Conservation (phyloP, 2,329 filamentous ascomycete genomes). For the Emergomyces africanus region DNA sequence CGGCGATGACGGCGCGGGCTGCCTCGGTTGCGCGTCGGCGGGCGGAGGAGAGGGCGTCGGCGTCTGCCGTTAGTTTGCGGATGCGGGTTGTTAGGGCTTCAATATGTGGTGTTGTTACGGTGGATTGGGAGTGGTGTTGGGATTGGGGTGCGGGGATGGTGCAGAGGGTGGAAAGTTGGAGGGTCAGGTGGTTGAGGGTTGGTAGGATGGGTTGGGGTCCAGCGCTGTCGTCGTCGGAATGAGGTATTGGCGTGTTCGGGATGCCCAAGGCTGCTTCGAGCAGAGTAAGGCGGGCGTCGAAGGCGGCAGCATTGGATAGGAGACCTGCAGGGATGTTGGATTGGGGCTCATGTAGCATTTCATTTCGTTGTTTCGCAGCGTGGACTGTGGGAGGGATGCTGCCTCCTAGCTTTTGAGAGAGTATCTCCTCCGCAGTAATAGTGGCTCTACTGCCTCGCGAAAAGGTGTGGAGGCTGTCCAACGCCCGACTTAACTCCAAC, state of each 20-base stretch:
- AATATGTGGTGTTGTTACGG: constrained; percentile 29
- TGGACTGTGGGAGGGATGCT: constrained; percentile 3
- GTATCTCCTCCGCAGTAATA: constrained; percentile 22
- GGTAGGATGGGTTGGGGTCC: constrained; percentile 58
- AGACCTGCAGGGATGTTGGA: constrained; percentile 34
- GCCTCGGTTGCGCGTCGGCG: constrained; percentile 32
- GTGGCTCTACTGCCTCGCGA: constrained; percentile 15
- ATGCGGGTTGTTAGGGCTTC: constrained; percentile 32
- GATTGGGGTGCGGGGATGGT: constrained; percentile 17
- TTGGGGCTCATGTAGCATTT: constrained; percentile 6
- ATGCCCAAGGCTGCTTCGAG: constrained; percentile 76
- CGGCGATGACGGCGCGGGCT: constrained; percentile 29
- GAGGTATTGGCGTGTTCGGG: constrained; percentile 52
- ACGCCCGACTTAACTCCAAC: constrained; percentile 54
- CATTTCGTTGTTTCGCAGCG: background rate
- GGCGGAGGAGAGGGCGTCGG: constrained; percentile 30
- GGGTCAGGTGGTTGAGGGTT: constrained; percentile 66
- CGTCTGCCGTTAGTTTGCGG: constrained; percentile 32
- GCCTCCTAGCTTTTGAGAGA: constrained; percentile 23
- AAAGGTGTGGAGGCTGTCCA: constrained; percentile 49
- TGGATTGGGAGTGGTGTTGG: constrained; percentile 12
- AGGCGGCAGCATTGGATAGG: constrained; percentile 70
- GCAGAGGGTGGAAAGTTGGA: constrained; percentile 63
- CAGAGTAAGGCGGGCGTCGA: constrained; percentile 66
- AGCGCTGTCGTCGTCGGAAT: constrained; percentile 29